Conservation (phyloP, 139 green algal genomes). For the Haematococcus lacustris region DNA sequence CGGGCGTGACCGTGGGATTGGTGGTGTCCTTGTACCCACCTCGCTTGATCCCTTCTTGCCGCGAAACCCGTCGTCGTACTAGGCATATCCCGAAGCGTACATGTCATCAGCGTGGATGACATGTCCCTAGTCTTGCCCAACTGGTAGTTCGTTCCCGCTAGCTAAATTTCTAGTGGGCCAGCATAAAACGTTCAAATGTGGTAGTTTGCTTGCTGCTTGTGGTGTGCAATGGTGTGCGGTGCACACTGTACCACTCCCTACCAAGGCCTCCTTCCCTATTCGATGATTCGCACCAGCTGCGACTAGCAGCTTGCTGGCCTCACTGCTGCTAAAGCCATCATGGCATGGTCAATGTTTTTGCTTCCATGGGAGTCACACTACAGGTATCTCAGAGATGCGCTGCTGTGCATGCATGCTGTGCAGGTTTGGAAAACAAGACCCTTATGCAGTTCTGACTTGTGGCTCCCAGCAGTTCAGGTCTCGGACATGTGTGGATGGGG, state of each 20-base stretch:
- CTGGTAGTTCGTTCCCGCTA: too few species aligned
- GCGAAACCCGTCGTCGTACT: too few species aligned
- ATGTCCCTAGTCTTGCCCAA: too few species aligned
- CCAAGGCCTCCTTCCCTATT: too few species aligned
- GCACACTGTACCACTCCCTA: too few species aligned
- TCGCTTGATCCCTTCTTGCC: too few species aligned
- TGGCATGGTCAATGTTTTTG: too few species aligned
- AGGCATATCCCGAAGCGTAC: too few species aligned
- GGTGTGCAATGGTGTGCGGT: too few species aligned
- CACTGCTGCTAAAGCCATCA: neutral
- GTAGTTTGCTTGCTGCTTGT: too few species aligned
- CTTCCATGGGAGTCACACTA: too few species aligned
- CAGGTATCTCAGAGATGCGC: neutral
- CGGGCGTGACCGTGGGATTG: neutral
- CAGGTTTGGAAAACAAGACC: conserved; percentile 19
- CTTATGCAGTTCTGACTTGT: conserved; percentile 7
- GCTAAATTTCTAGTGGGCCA: neutral
- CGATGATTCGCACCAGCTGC: neutral
- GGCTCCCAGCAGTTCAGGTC: conserved; percentile 8
- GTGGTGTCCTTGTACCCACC: neutral
- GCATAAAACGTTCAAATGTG: neutral
- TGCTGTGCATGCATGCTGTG: neutral
- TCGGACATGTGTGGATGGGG: conserved; percentile 15
- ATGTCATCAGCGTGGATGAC: too few species aligned
- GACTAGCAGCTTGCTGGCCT: neutral